Evolutionary conservation across 2,329 filamentous ascomycete species (phyloP).

Genomic region (Neofusicoccum laricinum): DNA sequence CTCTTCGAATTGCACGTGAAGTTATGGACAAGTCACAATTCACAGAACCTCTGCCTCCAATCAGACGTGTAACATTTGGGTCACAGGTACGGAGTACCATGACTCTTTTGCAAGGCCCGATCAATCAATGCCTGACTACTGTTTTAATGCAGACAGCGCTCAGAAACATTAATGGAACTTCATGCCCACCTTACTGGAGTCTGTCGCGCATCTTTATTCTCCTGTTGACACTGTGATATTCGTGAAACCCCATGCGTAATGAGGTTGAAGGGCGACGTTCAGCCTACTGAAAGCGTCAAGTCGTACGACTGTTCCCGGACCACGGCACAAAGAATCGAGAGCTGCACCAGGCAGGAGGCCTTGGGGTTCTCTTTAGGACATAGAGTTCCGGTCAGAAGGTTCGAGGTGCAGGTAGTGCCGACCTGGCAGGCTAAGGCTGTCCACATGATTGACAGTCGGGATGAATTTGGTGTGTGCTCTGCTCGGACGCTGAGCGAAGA

Average conservation of each 20-base stretch:
- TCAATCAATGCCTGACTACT: background rate
- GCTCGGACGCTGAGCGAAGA: background rate
- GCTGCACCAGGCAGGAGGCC: background rate
- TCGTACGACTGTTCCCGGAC: background rate
- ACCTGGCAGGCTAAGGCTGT: background rate
- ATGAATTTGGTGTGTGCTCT: background rate
- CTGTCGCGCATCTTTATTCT: background rate
- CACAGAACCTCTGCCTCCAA: background rate
- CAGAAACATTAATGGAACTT: background rate
- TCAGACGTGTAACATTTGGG: background rate
- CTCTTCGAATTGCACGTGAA: too few relatives aligned
- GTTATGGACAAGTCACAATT: background rate
- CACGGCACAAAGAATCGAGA: background rate
- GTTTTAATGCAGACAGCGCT: background rate
- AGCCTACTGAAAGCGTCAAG: background rate
- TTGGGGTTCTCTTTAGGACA: background rate
- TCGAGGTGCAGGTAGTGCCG: background rate
- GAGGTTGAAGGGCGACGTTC: background rate
- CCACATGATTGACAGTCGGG: background rate
- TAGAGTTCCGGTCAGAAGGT: background rate
- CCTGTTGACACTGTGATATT: background rate
- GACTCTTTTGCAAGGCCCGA: background rate
- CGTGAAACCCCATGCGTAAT: background rate
- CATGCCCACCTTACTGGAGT: background rate
- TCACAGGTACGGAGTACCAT: background rate